Conservation (phyloP, 768 basidiomycete genomes). For the Boletus coccyginus region DNA sequence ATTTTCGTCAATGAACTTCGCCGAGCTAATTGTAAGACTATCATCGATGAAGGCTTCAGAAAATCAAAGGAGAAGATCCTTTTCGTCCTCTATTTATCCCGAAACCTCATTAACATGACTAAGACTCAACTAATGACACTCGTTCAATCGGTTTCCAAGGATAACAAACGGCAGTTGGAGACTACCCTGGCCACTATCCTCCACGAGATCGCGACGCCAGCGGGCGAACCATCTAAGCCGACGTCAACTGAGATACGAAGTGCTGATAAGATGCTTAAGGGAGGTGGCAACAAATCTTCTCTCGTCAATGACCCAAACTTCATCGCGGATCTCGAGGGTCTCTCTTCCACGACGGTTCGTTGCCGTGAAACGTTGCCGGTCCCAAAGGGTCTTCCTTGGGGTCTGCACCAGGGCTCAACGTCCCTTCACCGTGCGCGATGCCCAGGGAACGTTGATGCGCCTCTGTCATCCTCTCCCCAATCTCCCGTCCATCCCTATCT, state of each 20-base stretch:
- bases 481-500: conserved; percentile 42
- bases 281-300: conserved; percentile 17
- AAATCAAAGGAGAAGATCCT: conserved; percentile 24
- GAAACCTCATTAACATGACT: conserved; percentile 10
- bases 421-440: conserved; percentile 22
- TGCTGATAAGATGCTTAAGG: conserved; percentile 22
- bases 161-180: conserved; percentile 11
- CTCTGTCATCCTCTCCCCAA: conserved; percentile 38
- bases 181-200: conserved; percentile 15
- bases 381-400: conserved; percentile 44
- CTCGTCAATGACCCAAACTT: conserved; percentile 22
- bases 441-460: conserved; percentile 32
- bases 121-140: conserved; percentile 14
- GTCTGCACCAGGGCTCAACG: conserved; percentile 27
- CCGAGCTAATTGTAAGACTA: conserved; percentile 10
- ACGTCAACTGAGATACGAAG: conserved; percentile 8
- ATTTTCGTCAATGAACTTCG: conserved; percentile 18
- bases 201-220: conserved; percentile 3
- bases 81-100: conserved; percentile 14
- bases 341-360: conserved; percentile 46
- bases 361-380: conserved; percentile 51
- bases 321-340: conserved; percentile 20
- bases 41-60: conserved; percentile 19
- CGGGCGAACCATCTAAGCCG: conserved; percentile 1
- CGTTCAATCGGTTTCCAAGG: conserved; percentile 13